Percentiles rank a stretch among this genome's conserved stretches.
Evolutionary conservation across 352 stramenopile genomes (phyloP).

Genomic region (Globisporangium irregulare): DNA sequence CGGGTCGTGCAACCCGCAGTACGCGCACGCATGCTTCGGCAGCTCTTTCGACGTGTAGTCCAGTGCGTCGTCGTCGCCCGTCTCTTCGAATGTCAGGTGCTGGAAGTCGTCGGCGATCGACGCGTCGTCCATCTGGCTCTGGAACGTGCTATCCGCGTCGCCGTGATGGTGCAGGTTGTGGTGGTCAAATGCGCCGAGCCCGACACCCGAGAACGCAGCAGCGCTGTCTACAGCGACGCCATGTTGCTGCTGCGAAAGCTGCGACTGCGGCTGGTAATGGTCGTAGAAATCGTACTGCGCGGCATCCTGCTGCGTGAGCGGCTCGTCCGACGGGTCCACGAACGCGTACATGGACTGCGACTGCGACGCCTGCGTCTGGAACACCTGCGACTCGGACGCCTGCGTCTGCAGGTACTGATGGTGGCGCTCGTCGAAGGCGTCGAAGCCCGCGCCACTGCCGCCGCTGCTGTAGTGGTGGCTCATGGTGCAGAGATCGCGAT

Average conservation of each 20-base stretch:
- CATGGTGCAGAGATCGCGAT: neutral
- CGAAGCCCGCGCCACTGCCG: slow-evolving; percentile 23
- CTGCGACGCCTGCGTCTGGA: slow-evolving; percentile 49
- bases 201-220: slow-evolving; percentile 8
- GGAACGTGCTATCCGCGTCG: slow-evolving; percentile 25
- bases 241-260: slow-evolving; percentile 5
- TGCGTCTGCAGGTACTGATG: slow-evolving; percentile 51
- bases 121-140: slow-evolving; percentile 39
- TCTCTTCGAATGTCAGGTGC: slow-evolving; percentile 69
- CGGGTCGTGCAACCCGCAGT: slow-evolving; percentile 97
- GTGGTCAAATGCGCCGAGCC: slow-evolving; percentile 15
- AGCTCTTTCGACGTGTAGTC: slow-evolving; percentile 75
- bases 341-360: slow-evolving; percentile 56
- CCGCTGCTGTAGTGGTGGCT: slow-evolving; percentile 13
- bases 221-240: neutral
- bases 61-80: slow-evolving; percentile 61
- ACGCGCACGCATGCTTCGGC: slow-evolving; percentile 92
- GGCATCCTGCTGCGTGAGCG: slow-evolving; percentile 29
- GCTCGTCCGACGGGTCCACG: slow-evolving; percentile 52
- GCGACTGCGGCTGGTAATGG: slow-evolving; percentile 41
- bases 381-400: slow-evolving; percentile 27
- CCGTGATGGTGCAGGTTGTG: slow-evolving; percentile 1
- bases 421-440: slow-evolving; percentile 38
- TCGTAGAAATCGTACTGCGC: slow-evolving; percentile 58
- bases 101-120: slow-evolving; percentile 50